Base-by-base conservation (phyloP, 257 asterid species). In the Mitragyna speciosa region DNA sequence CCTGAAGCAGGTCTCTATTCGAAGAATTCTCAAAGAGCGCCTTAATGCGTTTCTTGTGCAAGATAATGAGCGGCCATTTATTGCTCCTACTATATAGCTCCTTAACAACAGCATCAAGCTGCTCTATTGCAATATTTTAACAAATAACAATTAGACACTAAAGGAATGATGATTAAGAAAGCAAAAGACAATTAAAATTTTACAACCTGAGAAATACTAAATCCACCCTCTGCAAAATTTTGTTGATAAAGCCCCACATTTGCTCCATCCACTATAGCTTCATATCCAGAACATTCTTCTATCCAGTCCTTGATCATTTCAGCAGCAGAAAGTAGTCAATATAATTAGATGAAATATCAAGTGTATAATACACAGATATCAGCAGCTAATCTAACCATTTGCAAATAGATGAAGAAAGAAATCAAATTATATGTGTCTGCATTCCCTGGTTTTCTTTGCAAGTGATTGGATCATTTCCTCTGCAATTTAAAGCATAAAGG, bases 211-310 rank as follows among this genome's bases (percentile, higher is more conserved):
- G 89, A 72, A 59, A 90, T 67, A 79, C 97, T 93, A 80, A 95
- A 95, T 80, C 97, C 95, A 36, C 99, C 98, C 83, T 90, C 96
- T 7, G 89, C 92, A 84, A 92, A 93, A 81, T 95, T 95, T 84
- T 95, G 98, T 85, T 95, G 97, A 87, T 86, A 93, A 19, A 93
- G 85, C 63, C 98, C 98, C 78, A 94, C 78, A 87, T 92, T 94
- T 79, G 97, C 99, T 91, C 97, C 98, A 86, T 96, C 99, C n/a
- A 92, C 86, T 66, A 93, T 85, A 56, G 94, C 87, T 80, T 96
- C 97, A 79, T 90, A 91, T 59, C 85, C 93, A 76, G 90, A 88
- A 83, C 89, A 87, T 79, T 86, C 84, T 76, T 89, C 96, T 79
- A 96, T 83, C 99, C 99, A 96, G 51, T 88, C 98, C 99, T 95